phyloP scores from a whole-genome alignment of 148 eudicot species.

The Rheum nobile region DNA sequence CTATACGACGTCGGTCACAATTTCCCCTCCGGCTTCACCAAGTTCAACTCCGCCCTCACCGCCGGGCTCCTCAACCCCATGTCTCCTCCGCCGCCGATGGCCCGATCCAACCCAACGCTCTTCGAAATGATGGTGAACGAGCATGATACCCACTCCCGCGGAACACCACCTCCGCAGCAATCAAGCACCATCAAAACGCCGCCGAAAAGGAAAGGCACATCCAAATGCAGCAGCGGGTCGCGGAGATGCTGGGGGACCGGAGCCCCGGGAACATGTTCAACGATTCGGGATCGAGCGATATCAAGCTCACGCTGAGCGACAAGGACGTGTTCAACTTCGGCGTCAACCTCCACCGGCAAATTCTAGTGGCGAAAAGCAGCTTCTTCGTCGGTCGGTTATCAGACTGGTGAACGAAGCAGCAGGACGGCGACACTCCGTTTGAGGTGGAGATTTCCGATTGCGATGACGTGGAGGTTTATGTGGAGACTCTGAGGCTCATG shows the following conservation, averaged over 20 bases:
- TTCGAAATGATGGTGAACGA: conserved; percentile 95
- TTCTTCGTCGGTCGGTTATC: conserved; percentile 52
- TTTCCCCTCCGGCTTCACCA: conserved; percentile 35
- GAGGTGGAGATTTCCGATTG: conserved; percentile 78
- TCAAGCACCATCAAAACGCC: conserved; percentile 7
- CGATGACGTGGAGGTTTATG: conserved; percentile 83
- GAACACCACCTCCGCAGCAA: not conserved
- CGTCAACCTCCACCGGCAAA: conserved; percentile 50
- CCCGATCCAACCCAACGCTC: conserved; percentile 87
- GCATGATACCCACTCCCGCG: conserved; percentile 31
- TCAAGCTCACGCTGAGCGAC: conserved; percentile 51
- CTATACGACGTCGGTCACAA: conserved; percentile 16
- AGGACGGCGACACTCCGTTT: conserved; percentile 15
- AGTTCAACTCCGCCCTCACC: conserved; percentile 79
- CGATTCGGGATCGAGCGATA: conserved; percentile 52
- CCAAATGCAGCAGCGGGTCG: conserved; percentile 37
- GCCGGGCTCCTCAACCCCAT: conserved; percentile 83
- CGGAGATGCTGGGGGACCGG: conserved; percentile 27
- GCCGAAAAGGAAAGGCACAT: conserved; percentile 28
- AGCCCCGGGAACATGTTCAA: conserved; percentile 67
- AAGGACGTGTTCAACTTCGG: conserved; percentile 55
- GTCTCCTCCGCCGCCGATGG: conserved; percentile 41
- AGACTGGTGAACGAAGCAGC: conserved; percentile 20
- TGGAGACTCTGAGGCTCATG: conserved; percentile 75
- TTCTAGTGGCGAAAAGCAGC: conserved; percentile 55